phyloP scores from a whole-genome alignment of 1,284 basidiomycete species.

The Earliella scabrosa region DNA sequence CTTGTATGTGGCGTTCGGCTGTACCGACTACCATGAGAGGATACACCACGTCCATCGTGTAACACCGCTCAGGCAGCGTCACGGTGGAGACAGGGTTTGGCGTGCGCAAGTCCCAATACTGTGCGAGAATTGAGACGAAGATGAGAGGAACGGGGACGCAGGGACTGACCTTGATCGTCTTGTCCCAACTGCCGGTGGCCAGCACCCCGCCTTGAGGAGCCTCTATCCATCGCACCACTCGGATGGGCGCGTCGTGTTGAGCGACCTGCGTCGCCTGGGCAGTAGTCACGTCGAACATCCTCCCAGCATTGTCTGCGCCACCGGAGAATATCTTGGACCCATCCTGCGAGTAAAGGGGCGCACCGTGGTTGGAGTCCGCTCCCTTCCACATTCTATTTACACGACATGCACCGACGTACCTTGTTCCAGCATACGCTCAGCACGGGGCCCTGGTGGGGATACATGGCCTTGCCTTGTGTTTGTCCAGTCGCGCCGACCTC shows the following conservation, averaged over 20 bases:
- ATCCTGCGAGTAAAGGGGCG: conserved; percentile 48
- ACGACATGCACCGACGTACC: conserved; percentile 36
- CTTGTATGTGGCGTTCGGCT: conserved; percentile 89
- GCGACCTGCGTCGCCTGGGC: conserved; percentile 78
- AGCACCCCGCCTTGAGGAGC: conserved; percentile 70
- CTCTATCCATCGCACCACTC: conserved; percentile 78
- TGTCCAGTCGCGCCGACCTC: conserved; percentile 62
- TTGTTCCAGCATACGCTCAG: conserved; percentile 86
- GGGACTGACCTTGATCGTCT: conserved; percentile 83
- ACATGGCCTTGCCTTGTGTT: conserved; percentile 82
- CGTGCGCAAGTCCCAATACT: conserved; percentile 93
- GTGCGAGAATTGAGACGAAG: neutral
- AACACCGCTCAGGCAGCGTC: conserved; percentile 87
- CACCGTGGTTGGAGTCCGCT: neutral
- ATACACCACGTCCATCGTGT: conserved; percentile 84
- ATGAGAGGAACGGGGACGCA: neutral
- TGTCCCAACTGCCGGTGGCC: conserved; percentile 92
- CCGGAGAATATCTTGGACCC: conserved; percentile 84
- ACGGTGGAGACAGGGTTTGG: conserved; percentile 78
- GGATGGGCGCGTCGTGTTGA: conserved; percentile 84
- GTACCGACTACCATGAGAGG: conserved; percentile 95
- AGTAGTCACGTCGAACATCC: conserved; percentile 82
- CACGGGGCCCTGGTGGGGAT: conserved; percentile 83
- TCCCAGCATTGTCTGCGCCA: conserved; percentile 86
- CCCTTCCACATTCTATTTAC: neutral